These are phyloP conservation scores for Plasmopara halstedii DNA, from an alignment of 352 stramenopile species.

Conservation along the genomic window DNA sequence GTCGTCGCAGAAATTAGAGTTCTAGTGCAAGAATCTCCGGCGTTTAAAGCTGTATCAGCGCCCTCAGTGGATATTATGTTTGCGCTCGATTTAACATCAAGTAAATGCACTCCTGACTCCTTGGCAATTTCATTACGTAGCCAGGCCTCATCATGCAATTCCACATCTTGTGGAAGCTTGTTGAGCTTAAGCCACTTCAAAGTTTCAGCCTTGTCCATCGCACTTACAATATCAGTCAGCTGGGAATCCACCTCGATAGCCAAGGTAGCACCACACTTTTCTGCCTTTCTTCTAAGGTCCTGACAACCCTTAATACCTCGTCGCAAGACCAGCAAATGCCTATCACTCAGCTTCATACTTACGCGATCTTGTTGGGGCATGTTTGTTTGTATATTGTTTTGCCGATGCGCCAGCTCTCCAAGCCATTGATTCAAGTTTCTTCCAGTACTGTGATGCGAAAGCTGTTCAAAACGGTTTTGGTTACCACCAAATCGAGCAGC, in stretches of 20 bases:
- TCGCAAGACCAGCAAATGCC: conserved; percentile 58
- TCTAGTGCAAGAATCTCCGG: conserved; percentile 1
- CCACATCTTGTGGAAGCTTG: conserved; percentile 63
- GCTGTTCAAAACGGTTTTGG: no score
- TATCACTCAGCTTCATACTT: conserved; percentile 45
- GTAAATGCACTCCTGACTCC: conserved; percentile 27
- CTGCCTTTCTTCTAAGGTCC: conserved; percentile 52
- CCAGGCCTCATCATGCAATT: conserved; percentile 63
- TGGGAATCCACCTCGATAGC: conserved; percentile 74
- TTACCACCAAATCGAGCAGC: conserved; percentile 7
- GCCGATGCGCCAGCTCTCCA: conserved; percentile 12
- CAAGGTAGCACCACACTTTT: conserved; percentile 51
- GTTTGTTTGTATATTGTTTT: conserved; percentile 17
- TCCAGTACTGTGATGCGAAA: neutral
- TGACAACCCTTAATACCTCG: conserved; percentile 64
- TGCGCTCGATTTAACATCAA: neutral
- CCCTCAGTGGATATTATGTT: neutral
- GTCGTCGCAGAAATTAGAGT: conserved; percentile 3
- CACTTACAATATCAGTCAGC: conserved; percentile 73
- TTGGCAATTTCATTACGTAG: conserved; percentile 64
- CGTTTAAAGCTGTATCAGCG: conserved; percentile 1
- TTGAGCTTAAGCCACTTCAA: conserved; percentile 60
- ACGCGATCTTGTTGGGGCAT: conserved; percentile 28
- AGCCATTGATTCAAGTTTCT: conserved; percentile 6
- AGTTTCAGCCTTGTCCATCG: conserved; percentile 47